phyloP scores from a whole-genome alignment of 2,329 filamentous ascomycete genomes.

The Tolypocladium guangdongense region DNA sequence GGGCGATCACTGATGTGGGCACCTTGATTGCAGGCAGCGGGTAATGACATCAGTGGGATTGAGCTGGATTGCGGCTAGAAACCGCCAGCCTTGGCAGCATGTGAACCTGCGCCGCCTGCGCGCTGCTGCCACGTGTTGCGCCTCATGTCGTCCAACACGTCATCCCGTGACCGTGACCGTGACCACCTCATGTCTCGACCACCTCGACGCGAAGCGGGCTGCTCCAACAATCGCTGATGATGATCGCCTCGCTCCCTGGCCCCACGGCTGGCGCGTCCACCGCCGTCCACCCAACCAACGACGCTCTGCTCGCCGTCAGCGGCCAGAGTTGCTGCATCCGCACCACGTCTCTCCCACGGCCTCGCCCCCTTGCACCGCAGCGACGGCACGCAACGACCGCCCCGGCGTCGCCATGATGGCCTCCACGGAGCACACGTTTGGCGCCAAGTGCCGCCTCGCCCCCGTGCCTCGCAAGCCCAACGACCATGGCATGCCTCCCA shows the following conservation, averaged over 20 bases:
- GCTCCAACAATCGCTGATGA: background rate
- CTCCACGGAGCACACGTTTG: conserved; percentile 41
- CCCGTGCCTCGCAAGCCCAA: conserved; percentile 28
- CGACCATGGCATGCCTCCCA: conserved; percentile 42
- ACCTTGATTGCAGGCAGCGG: background rate
- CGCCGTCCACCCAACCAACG: background rate
- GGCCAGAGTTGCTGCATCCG: background rate
- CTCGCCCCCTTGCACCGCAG: background rate
- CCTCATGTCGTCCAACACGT: background rate
- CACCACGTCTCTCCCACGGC: background rate
- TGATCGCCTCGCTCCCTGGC: background rate
- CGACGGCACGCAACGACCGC: background rate
- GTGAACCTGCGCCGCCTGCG: background rate
- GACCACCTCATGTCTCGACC: background rate
- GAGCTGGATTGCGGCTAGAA: no score
- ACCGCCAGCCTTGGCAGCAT: background rate
- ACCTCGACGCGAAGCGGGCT: background rate
- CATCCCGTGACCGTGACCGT: background rate
- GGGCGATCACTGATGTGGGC: no score
- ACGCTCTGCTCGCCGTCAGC: background rate
- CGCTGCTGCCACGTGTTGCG: background rate
- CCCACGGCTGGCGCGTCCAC: background rate
- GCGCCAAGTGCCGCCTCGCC: conserved; percentile 46
- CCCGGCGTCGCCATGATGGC: conserved; percentile 4
- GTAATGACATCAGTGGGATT: background rate